Evolutionary conservation across 2,329 filamentous ascomycete species (phyloP), one percentile per base, ranked within the genome.

Genomic region (Clarireedia monteithiana): DNA sequence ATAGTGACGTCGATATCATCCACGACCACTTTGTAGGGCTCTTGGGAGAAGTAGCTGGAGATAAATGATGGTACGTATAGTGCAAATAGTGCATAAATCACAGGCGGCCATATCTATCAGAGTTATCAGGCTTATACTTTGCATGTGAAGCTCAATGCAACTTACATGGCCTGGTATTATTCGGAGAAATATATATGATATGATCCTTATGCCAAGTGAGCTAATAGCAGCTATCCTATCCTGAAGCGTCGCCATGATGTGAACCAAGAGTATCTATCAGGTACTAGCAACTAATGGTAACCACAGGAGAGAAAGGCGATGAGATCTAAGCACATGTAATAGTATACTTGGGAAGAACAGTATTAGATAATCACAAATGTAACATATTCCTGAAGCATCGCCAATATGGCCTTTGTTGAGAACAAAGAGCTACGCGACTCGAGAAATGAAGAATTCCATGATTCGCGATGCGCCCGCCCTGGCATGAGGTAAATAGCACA

Each of bases 31-130:
- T 81, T 74, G 64, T 83, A 79, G 57, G 78, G 74, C 6, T 82
- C 75, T 56, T 81, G 79, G 15, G 75, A 75, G 26, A 79, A 70
- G 66, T 81, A 83, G 62, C 77, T 81, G 12, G 75, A 72, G 50
- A 87, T 68, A 69, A 86, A 88, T 0, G 83, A 75, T 0, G 84
- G 78, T 0, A 85, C 67, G 63, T 89, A 89, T 56, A 89, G 70
- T 24, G 80, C 83, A 58, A 86, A 83, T 2, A 86, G 72, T 0
- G 85, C 77, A 56, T 83, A 82, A 3, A 83, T 73, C 10, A 78
- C 63, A 10, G 70, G 68, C 14, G 75, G 74, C n/a, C 72, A 64
- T 57, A 62, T 61, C 67, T 69, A 34, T 30, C 4, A 50, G 46
- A 27, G 62, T 50, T 58, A 50, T 47, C 15, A 40, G 42, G 12